Conservation (phyloP, 73 alveolate genomes). For the Tetrahymena thermophila region DNA sequence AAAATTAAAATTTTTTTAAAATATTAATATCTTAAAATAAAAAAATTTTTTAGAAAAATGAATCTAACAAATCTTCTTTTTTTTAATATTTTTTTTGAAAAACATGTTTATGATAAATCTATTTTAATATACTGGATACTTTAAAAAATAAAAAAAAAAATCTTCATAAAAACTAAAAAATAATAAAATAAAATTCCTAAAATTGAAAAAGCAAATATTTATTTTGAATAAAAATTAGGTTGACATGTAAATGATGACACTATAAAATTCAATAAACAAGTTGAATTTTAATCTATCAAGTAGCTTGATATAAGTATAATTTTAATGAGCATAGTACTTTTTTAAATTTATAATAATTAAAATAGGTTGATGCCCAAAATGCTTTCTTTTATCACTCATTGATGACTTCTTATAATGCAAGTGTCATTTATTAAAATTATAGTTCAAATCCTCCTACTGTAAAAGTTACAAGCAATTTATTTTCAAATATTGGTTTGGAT, state of each 20-base stretch:
- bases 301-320: neutral
- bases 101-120: neutral
- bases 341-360: neutral
- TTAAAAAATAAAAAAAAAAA: too few species aligned
- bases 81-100: too few species aligned
- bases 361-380: neutral
- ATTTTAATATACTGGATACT: too few species aligned
- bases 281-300: neutral
- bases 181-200: too few species aligned
- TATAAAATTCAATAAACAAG: neutral
- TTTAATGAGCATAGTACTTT: neutral
- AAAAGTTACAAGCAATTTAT: neutral
- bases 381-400: neutral
- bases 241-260: neutral
- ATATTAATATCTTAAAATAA: too few species aligned
- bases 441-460: neutral
- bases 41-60: too few species aligned
- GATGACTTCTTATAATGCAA: neutral
- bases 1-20: too few species aligned
- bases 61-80: too few species aligned
- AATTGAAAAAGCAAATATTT: too few species aligned
- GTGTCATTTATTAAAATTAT: neutral
- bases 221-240: neutral
- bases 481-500: neutral
- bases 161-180: too few species aligned